Evolutionary conservation across 2,329 filamentous ascomycete genomes (phyloP).

Genomic region (Colletotrichum sp.): DNA sequence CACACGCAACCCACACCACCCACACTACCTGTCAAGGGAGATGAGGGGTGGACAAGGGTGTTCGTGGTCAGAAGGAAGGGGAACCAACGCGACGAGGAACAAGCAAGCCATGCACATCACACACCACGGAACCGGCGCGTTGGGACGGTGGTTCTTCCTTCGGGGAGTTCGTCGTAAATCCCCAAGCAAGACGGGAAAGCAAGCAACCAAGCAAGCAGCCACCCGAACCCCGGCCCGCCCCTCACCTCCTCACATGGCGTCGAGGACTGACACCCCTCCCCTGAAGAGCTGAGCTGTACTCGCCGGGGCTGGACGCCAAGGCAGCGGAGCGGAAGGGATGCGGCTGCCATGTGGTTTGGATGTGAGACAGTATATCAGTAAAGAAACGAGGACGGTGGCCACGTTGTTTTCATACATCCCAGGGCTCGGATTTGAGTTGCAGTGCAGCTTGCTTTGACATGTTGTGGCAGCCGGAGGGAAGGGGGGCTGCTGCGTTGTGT

Average conservation of each 20-base stretch:
- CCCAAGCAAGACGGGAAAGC: not conserved
- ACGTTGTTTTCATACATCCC: not conserved
- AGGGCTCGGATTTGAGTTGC: not conserved
- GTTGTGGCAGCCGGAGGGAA: not conserved
- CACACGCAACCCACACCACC: not conserved
- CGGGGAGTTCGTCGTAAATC: not conserved
- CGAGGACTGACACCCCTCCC: not conserved
- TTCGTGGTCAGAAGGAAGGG: not conserved
- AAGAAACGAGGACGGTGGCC: not conserved
- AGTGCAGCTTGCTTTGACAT: not conserved
- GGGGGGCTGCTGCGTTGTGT: not conserved
- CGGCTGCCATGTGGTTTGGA: not conserved
- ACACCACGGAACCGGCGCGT: not conserved
- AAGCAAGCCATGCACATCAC: not conserved
- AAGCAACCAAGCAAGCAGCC: not conserved
- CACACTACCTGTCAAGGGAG: not conserved
- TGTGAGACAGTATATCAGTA: not conserved
- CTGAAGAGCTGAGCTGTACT: not conserved
- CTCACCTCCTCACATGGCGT: not conserved
- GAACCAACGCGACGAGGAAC: not conserved
- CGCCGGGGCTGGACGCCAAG: not conserved
- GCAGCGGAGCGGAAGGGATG: not conserved
- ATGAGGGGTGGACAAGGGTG: not conserved
- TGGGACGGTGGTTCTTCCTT: not conserved
- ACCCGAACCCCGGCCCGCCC: not conserved